A percentile compares a stretch with the other conserved stretches of the same genome.
Conservation (phyloP, 768 basidiomycete genomes). For the Nidula microcarpa region DNA sequence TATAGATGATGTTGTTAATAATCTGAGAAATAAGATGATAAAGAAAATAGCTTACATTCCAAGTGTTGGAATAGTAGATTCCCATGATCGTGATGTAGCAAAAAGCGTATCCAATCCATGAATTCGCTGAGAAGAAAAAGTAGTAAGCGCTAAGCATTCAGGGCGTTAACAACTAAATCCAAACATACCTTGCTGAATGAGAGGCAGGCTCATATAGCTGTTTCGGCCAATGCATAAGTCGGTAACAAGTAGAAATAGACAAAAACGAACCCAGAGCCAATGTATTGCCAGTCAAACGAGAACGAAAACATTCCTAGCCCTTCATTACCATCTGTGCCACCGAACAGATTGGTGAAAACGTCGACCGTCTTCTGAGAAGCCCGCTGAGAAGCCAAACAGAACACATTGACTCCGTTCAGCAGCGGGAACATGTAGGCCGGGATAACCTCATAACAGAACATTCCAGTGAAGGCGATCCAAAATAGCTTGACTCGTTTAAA, state of each 20-base stretch:
- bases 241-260: not conserved
- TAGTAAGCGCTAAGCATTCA: not conserved
- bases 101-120: conserved; percentile 50
- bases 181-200: conserved; percentile 49
- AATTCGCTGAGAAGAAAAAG: conserved; percentile 36
- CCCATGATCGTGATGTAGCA: conserved; percentile 51
- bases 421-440: conserved; percentile 63
- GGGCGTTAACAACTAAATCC: not conserved
- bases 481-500: conserved; percentile 48
- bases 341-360: conserved; percentile 61
- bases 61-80: conserved; percentile 62
- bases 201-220: conserved; percentile 49
- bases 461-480: conserved; percentile 45
- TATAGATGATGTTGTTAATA: not conserved
- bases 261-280: conserved; percentile 36
- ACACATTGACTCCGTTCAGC: conserved; percentile 55
- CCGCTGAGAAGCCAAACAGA: conserved; percentile 57
- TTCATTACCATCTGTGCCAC: conserved; percentile 65
- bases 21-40: not conserved
- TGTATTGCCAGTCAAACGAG: conserved; percentile 71
- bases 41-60: conserved; percentile 39
- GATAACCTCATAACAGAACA: conserved; percentile 52
- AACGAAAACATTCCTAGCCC: conserved; percentile 59
- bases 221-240: conserved; percentile 2
- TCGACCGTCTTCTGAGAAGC: conserved; percentile 38